Base-by-base conservation (phyloP, 2,329 filamentous ascomycete genomes). In the Arthroderma sp. region DNA sequence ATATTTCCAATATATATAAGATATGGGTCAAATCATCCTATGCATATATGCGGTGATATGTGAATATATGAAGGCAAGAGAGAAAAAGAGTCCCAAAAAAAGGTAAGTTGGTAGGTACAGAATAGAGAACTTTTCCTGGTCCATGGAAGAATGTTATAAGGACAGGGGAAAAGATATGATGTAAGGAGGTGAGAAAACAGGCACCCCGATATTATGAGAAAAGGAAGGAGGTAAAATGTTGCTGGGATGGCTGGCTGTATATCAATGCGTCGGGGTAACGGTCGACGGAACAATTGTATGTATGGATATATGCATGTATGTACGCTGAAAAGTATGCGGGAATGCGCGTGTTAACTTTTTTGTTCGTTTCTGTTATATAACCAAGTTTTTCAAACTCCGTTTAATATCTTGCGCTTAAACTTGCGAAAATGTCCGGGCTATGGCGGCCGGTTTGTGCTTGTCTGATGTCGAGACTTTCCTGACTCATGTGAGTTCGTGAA, bases 401-500 rank as follows among this genome's bases (percentile, higher is more conserved):
- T 51, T 51, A 51, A 63, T 73, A 74, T 58, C 75, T 68, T 44
- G 76, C 72, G 61, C 76, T 78, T 62, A 78, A 62, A 65, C 69
- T 76, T 23, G 75, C 74, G 68, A 78, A 78, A 7, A 76, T 73
- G 66, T 78, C 76, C 5, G 76, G 76, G 61, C 75, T 77, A 61
- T 78, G 75, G 35, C 76, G 68, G 2, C 76, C 76, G 56, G 64
- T 74, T 58, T 77, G 74, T 38, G 75, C 64, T 13, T 71, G 72
- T 54, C 69, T 75, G 56, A 78, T 68, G 61, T 77, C 74, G 39
- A 77, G 71, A 54, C 76, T 78, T 52, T 74, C 76, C 59, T 76
- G 72, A 64, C 75, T 78, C 64, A 75, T 71, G 59, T 76, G 73
- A 13, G 66, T 63, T 57, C 66, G 63, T 7, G 47, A 25, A 43